Base-by-base conservation (phyloP, 768 basidiomycete genomes). In the Boletus rubescentipes region DNA sequence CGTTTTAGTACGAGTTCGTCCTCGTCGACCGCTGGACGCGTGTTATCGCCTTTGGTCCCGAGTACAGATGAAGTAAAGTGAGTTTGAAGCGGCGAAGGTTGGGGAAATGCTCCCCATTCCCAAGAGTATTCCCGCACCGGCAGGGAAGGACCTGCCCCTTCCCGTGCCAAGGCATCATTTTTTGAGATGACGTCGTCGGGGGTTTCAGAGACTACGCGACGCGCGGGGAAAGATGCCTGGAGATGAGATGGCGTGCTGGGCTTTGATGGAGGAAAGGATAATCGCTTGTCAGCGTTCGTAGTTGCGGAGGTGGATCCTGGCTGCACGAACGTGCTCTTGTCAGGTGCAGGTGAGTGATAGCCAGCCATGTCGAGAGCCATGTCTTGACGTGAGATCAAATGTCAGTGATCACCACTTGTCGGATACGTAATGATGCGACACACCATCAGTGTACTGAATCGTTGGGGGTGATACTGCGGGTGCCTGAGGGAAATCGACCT, bases 41-140 rank as follows among this genome's bases (percentile, higher is more conserved):
- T 30, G 26, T 54, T 50, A 26, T 66, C 59, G 23, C 34, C 44
- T 18, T 61, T 68, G 8, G 51, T 55, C 45, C 55, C 68, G 37
- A 55, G 42, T 1, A 41, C 14, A 1, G 64, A 51, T 32, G 59
- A 42, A 14, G 61, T 44, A 62, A 86, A 85, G 11, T 79, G 73
- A 0, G 79, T 58, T 49, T 79, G 79, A 61, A 84, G 71, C 1
- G 88, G 87, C 4, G 90, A 89, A 21, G 84, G 87, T 58, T 86
- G 87, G 29, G 92, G 94, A 63, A 95, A 91, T 18, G 81, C 85
- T 26, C 92, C 93, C 93, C 93, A 95, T 61, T 95, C 94, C 93
- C 93, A 95, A 7, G 89, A 89, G 62, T 93, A 93, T 64, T 91
- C 87, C 51, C 84, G 84, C 4, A 78, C 63, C 5, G 65, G 67